These are phyloP conservation scores for Auriculariales sp. DNA, from an alignment of 768 basidiomycete species.

Conservation along the genomic window DNA sequence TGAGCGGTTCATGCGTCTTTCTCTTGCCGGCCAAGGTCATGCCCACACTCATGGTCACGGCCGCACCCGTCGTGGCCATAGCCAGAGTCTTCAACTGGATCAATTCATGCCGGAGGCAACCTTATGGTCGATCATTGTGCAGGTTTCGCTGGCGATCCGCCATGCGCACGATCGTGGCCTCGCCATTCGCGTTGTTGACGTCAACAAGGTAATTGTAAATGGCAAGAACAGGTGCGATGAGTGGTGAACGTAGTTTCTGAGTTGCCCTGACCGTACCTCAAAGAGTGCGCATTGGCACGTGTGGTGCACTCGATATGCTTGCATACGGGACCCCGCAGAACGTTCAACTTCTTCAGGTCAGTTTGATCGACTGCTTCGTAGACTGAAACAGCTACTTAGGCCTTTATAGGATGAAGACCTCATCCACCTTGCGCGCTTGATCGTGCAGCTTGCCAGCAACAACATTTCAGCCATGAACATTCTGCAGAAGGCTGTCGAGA, in stretches of 20 bases:
- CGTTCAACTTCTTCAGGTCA: conserved; percentile 35
- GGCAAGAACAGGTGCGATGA: conserved; percentile 64
- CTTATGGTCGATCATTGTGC: conserved; percentile 86
- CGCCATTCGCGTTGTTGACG: conserved; percentile 71
- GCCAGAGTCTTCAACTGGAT: not conserved
- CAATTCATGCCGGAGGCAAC: conserved; percentile 53
- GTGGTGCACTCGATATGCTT: conserved; percentile 77
- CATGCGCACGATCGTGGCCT: conserved; percentile 69
- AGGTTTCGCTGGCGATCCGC: conserved; percentile 79
- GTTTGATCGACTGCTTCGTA: not conserved
- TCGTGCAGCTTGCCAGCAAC: conserved; percentile 66
- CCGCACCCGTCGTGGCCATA: not conserved
- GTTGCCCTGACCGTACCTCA: not conserved
- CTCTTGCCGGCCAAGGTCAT: conserved; percentile 18
- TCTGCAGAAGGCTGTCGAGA: conserved; percentile 58
- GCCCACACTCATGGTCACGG: not conserved
- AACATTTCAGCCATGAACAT: conserved; percentile 48
- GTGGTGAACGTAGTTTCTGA: not conserved
- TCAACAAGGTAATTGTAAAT: conserved; percentile 75
- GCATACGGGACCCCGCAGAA: conserved; percentile 58
- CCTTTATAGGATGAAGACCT: conserved; percentile 65
- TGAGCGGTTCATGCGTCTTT: conserved; percentile 30
- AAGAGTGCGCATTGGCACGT: conserved; percentile 76
- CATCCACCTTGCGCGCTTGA: conserved; percentile 67
- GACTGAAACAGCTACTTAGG: not conserved